phyloP scores from a whole-genome alignment of 257 asterid species.

The Solanum boliviense region DNA sequence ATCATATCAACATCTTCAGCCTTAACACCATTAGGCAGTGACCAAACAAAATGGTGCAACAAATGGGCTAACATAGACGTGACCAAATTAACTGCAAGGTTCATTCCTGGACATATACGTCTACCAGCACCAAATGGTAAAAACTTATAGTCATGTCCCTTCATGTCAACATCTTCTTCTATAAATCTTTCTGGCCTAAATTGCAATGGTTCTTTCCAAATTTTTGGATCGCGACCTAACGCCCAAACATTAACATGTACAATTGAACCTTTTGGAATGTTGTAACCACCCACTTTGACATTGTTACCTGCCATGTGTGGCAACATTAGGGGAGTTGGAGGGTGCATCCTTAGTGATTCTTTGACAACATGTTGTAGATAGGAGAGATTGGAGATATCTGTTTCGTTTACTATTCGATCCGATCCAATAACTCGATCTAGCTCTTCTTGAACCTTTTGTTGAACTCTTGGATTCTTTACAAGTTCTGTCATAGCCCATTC shows the following conservation, averaged over 20 bases:
- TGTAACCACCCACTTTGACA: conserved; percentile 62
- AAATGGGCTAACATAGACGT: conserved; percentile 64
- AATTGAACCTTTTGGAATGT: conserved; percentile 62
- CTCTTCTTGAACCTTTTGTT: conserved; percentile 66
- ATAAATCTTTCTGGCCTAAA: conserved; percentile 72
- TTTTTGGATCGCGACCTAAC: conserved; percentile 52
- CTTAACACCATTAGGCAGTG: conserved; percentile 34
- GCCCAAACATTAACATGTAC: conserved; percentile 79
- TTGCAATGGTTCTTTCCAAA: conserved; percentile 54
- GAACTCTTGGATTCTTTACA: conserved; percentile 71
- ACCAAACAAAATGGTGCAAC: conserved; percentile 57
- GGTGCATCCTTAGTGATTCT: conserved; percentile 67
- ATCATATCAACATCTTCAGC: conserved; percentile 68
- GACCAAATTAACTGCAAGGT: conserved; percentile 51
- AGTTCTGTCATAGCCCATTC: conserved; percentile 87
- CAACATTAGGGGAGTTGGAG: conserved; percentile 75
- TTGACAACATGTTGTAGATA: conserved; percentile 56
- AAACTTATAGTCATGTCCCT: conserved; percentile 60
- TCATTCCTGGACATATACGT: conserved; percentile 70
- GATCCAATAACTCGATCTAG: conserved; percentile 56
- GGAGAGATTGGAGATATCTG: conserved; percentile 52
- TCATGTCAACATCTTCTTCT: conserved; percentile 68
- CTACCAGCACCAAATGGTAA: conserved; percentile 79
- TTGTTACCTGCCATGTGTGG: conserved; percentile 53
- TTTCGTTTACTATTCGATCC: conserved; percentile 48